Base-by-base conservation (phyloP, 257 asterid species). In the Scutellaria minor region DNA sequence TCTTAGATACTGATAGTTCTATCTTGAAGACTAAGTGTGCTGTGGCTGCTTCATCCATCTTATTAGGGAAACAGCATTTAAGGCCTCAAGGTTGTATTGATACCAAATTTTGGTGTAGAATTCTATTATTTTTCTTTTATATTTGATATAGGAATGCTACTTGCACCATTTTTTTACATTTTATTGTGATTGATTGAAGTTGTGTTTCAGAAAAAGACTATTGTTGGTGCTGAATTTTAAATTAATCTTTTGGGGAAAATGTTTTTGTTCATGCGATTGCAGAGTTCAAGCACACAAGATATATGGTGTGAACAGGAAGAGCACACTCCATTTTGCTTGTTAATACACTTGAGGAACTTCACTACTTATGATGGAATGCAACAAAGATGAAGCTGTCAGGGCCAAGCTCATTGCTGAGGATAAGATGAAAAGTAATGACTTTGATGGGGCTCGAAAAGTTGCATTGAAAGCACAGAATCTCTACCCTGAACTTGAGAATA, bases 371-470 rank as follows among this genome's bases (percentile, higher is more conserved):
- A 92, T 90, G 96, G 98, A 92, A 24, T 92, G 96, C 85, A 90
- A 92, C 88, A 92, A 86, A 80, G 96, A 90, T 41, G 98, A 92
- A 80, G 96, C 96, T 67, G 1, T 80, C 57, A 80, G 90, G 79
- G 96, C 89, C 75, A 88, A 70, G 81, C 86, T 78, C 45, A 44
- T 90, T 22, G 96, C 98, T 14, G 94, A 84, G 91, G 75, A 48
- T 78, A 92, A 88, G 80, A 81, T 92, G 96, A 77, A 52, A 68
- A 76, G 15, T 8, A 84, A 80, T 47, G 96, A 92, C 70, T 92
- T 88, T 55, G 91, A 82, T 53, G 94, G 88, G 53, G 98, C 96
- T 68, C 82, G 83, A 50, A 86, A 51, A 77, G 39, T 77, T 68
- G 93, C 88, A 24, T 5, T 52, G 69, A 92, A 80, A 73, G 98